A percentile compares a stretch with the other conserved stretches of the same genome.
Conservation (phyloP, 1,139 yeast species). For the Schizosaccharomyces versatilis region DNA sequence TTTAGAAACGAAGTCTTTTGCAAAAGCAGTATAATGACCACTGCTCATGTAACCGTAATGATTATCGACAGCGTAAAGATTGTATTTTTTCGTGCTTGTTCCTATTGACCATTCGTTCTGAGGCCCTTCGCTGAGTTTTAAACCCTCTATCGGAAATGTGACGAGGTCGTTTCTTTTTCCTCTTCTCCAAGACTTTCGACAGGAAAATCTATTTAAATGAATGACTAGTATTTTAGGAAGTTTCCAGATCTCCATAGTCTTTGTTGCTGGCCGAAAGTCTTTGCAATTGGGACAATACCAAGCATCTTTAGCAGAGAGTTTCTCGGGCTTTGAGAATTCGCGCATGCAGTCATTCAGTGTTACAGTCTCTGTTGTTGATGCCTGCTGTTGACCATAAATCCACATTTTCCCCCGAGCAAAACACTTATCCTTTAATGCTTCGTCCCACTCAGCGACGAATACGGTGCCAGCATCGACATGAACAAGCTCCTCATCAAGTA, state of each 20-base stretch:
- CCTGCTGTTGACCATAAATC: not conserved
- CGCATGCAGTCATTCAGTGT: constrained; percentile 43
- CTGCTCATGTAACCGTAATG: constrained; percentile 66
- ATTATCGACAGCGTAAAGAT: constrained; percentile 67
- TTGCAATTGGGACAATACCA: constrained; percentile 82
- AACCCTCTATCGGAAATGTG: constrained; percentile 32
- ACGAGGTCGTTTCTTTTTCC: constrained; percentile 43
- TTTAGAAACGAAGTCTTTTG: constrained; percentile 49
- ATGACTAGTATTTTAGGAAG: constrained; percentile 51
- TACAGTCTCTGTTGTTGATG: constrained; percentile 12
- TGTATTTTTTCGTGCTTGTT: constrained; percentile 22
- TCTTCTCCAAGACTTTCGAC: constrained; percentile 22
- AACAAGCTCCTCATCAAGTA: not conserved
- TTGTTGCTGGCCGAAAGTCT: constrained; percentile 40
- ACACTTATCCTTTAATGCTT: not conserved
- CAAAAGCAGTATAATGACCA: constrained; percentile 83
- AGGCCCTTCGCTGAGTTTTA: constrained; percentile 66
- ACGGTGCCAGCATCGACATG: not conserved
- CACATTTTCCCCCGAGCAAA: not conserved
- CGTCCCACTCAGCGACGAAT: not conserved
- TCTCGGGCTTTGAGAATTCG: constrained; percentile 44
- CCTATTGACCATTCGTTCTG: constrained; percentile 23
- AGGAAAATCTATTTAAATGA: constrained; percentile 59
- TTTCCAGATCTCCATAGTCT: constrained; percentile 45
- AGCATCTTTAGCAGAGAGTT: constrained; percentile 58